These are phyloP conservation scores for Teunomyces funiuensis DNA, from an alignment of 805 yeast genomes.

Conservation along the genomic window DNA sequence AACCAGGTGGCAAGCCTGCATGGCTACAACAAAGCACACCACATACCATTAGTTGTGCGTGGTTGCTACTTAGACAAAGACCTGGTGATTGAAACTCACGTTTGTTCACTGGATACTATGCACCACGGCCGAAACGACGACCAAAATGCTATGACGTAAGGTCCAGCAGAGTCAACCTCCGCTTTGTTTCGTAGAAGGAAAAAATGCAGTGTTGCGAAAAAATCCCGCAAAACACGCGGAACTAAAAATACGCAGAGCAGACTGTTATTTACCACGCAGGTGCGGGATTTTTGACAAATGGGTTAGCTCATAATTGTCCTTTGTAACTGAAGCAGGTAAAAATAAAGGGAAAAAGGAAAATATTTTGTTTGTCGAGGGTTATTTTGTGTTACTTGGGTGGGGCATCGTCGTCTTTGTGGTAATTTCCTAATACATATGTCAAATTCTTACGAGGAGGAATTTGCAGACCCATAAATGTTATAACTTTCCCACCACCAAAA, in stretches of 20 bases:
- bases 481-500: neutral
- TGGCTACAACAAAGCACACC: no score
- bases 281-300: conserved; percentile 3
- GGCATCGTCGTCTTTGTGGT: conserved; percentile 1
- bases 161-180: neutral
- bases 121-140: neutral
- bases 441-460: neutral
- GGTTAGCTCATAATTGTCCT: neutral
- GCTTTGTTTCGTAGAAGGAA: conserved; percentile 2
- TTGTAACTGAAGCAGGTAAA: conserved; percentile 1
- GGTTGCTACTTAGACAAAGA: neutral
- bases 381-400: conserved; percentile 1
- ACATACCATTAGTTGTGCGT: no score
- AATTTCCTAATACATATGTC: conserved; percentile 4
- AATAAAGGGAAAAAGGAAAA: conserved; percentile 1
- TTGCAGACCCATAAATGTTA: conserved; percentile 2
- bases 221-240: conserved; percentile 3
- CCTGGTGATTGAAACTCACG: neutral
- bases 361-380: conserved; percentile 2
- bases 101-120: neutral
- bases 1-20: no score
- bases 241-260: conserved; percentile 1
- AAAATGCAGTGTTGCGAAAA: conserved; percentile 2
- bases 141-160: neutral
- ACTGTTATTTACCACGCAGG: neutral